phyloP scores from a whole-genome alignment of 2,329 filamentous ascomycete species.

The Cladosporium sphaerospermum region DNA sequence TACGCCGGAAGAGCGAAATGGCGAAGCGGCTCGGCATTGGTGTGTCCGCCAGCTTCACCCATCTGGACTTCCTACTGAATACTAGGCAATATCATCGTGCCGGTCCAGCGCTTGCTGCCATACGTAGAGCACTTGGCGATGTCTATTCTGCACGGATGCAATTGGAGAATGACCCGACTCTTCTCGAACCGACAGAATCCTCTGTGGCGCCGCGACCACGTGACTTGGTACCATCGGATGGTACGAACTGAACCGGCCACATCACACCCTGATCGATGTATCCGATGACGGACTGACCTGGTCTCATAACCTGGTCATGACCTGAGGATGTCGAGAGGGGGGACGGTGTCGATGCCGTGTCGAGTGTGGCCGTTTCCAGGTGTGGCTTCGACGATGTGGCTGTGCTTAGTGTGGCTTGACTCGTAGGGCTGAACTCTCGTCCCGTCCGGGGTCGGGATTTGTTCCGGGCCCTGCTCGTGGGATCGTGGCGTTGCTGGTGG shows the following conservation, averaged over 20 bases:
- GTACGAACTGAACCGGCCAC: neutral
- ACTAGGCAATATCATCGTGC: neutral
- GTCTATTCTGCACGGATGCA: neutral
- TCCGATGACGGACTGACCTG: constrained; percentile 1
- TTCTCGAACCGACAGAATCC: neutral
- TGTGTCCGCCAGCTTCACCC: neutral
- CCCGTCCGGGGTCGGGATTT: neutral
- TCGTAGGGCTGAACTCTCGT: neutral
- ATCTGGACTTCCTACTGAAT: neutral
- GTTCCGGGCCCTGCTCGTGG: neutral
- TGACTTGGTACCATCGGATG: neutral
- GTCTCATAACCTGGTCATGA: neutral
- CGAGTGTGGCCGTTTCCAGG: neutral
- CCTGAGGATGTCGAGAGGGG: neutral
- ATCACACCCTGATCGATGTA: neutral
- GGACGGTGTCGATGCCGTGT: neutral
- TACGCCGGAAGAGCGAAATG: neutral
- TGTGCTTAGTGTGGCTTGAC: neutral
- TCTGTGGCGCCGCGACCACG: neutral
- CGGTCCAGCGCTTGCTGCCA: constrained; percentile 1
- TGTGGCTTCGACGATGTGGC: neutral
- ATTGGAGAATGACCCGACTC: neutral
- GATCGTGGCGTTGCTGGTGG: neutral
- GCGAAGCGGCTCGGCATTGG: neutral
- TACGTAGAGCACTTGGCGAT: neutral